Evolutionary conservation across 2,329 filamentous ascomycete species (phyloP), one percentile per base, ranked within the genome.

Genomic region (Tolypocladium guangdongense): DNA sequence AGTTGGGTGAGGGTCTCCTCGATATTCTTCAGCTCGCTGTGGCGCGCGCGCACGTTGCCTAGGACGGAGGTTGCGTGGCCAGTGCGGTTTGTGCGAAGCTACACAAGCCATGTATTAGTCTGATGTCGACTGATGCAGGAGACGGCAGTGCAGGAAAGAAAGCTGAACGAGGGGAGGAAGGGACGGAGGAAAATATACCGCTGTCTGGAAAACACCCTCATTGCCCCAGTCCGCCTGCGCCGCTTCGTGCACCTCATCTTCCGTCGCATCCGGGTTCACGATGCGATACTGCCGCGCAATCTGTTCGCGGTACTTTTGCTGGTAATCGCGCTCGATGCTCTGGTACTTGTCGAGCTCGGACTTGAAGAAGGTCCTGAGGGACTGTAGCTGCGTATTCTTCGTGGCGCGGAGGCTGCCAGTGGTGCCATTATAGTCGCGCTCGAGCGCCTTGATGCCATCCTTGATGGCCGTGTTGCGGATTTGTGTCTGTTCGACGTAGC

Each of bases 11-110:
- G 78, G 7, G 86, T 90, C 66, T 81, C 77, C 70, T 92, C 87
- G 61, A 93, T 92, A 68, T 82, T 82, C 71, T 88, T 81, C 58
- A 92, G 84, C 71, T 92, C 88, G 66, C 87, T 88, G 75, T 92
- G 88, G 53, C 88, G 87, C 38, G 87, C 87, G 59, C 87, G 86
- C 39, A 92, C 88, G 58, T 86, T 86, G 58, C 87, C 87, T 50
- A 92, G 82, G 8, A 90, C 82, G 18, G 84, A 83, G 50, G 78
- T 81, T 43, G 87, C 88, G 64, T 88, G 85, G 53, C 84, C 86
- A 46, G 81, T 82, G 59, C 86, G 86, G 75, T 89, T 90, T 62
- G 78, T 82, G 64, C 83, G 84, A 63, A 91, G 82, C 86, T 90
- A 8, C 7, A 8, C 7, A 7, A 2, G 30, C 30, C 5, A 20